These are phyloP conservation scores for Hirsutella thompsonii DNA, from an alignment of 2,329 filamentous ascomycete species.

Conservation along the genomic window DNA sequence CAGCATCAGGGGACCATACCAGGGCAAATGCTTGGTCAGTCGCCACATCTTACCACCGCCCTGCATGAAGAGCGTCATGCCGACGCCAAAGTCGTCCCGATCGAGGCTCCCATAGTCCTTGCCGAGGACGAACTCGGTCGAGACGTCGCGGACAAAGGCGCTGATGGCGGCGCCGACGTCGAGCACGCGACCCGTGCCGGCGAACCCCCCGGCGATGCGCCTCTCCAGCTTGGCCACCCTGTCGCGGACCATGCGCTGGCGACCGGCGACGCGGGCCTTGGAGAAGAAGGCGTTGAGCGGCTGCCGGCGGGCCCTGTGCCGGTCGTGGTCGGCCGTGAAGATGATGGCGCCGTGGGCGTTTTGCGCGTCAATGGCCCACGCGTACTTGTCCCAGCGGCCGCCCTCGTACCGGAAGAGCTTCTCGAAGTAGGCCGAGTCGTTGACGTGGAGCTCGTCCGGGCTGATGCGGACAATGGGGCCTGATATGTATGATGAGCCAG, in stretches of 20 bases:
- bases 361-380: neutral
- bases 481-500: conserved; percentile 2
- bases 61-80: neutral
- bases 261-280: neutral
- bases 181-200: neutral
- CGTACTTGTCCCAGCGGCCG: conserved; percentile 2
- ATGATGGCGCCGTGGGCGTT: conserved; percentile 3
- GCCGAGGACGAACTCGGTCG: neutral
- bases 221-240: neutral
- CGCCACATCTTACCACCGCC: neutral
- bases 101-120: neutral
- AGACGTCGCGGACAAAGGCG: neutral
- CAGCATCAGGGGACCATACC: neutral
- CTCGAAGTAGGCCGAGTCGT: conserved; percentile 14
- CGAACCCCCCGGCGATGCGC: neutral
- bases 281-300: neutral
- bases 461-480: conserved; percentile 16
- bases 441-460: conserved; percentile 14
- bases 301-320: conserved; percentile 6
- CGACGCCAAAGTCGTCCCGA: neutral
- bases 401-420: conserved; percentile 6
- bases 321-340: conserved; percentile 8
- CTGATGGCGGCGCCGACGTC: neutral
- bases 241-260: neutral
- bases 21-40: neutral